Base-by-base conservation (phyloP, 1,284 basidiomycete genomes). In the Termitomyces sp. region DNA sequence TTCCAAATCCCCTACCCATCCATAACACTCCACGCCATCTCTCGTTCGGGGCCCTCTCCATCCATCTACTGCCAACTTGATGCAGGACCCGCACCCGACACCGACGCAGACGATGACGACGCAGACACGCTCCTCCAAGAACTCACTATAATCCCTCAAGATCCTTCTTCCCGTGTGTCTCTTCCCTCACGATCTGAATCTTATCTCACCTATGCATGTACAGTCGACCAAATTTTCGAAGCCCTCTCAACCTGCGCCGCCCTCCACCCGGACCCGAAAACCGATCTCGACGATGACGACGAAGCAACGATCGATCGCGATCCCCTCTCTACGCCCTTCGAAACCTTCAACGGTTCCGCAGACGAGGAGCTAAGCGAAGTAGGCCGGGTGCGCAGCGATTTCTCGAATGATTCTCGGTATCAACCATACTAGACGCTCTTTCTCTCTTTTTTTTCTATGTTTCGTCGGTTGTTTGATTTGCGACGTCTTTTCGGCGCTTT, bases 301-400 rank as follows among this genome's bases (percentile, higher is more conserved):
- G 84, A 83, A 46, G 81, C 80, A 14, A 81, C 84, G 57, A 72
- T 85, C 56, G 39, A 41, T 41, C 44, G 16, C 35, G 80, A 86
- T 58, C 65, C 31, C 3, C 31, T 47, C 11, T 43, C 75, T 2
- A 74, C 69, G 14, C 65, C 63, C 9, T 83, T 87, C 61, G 82
- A 87, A 57, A 73, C 75, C 1, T 83, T 88, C 65, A 73, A 68
- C 21, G 86, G 84, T 31, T 76, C 75, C 45, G 80, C 78, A 50
- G 77, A 73, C 14, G 76, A 88, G 62, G 87, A 91, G 66, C 77
- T 90, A 57, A 88, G 82, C 65, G 86, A 88, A 71, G 84, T 86
- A 60, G 93, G 93, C 75, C 87, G 90, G 88, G 92, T 96, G 86
- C 92, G 92, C 84, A 88, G 83, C 70, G 84, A 91, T 87, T 91